Percentiles rank a stretch among this genome's conserved stretches.
Evolutionary conservation across 495 filamentous ascomycete species (phyloP).

Genomic region (Aspergillus sclerotioniger): DNA sequence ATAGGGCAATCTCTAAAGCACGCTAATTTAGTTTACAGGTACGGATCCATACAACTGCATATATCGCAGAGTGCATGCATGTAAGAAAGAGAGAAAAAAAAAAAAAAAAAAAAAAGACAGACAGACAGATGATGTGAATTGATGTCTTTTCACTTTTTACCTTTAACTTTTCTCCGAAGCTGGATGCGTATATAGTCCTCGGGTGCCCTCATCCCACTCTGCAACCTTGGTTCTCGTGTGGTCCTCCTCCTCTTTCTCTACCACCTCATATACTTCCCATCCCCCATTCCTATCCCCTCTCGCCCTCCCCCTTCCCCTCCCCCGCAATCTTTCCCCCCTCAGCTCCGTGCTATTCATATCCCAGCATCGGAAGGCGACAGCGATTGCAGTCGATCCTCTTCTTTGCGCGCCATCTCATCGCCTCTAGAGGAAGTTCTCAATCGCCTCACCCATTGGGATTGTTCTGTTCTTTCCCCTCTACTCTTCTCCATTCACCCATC

Average conservation of each 20-base stretch:
- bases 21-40: background rate
- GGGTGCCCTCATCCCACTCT: conserved; percentile 4
- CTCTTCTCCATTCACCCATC: background rate
- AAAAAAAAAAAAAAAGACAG: background rate
- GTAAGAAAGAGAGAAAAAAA: background rate
- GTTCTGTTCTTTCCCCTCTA: background rate
- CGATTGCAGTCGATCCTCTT: background rate
- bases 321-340: background rate
- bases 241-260: background rate
- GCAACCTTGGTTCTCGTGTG: background rate
- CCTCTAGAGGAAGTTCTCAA: background rate
- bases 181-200: conserved; percentile 1
- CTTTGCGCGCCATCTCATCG: background rate
- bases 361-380: background rate
- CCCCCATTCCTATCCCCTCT: background rate
- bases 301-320: background rate
- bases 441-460: background rate
- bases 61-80: background rate
- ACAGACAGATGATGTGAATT: background rate
- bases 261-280: background rate
- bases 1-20: background rate
- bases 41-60: conserved; percentile 3
- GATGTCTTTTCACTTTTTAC: conserved; percentile 1
- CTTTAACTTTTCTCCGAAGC: background rate
- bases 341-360: background rate